phyloP scores from a whole-genome alignment of 1,284 basidiomycete species.

The Mycena citricolor region DNA sequence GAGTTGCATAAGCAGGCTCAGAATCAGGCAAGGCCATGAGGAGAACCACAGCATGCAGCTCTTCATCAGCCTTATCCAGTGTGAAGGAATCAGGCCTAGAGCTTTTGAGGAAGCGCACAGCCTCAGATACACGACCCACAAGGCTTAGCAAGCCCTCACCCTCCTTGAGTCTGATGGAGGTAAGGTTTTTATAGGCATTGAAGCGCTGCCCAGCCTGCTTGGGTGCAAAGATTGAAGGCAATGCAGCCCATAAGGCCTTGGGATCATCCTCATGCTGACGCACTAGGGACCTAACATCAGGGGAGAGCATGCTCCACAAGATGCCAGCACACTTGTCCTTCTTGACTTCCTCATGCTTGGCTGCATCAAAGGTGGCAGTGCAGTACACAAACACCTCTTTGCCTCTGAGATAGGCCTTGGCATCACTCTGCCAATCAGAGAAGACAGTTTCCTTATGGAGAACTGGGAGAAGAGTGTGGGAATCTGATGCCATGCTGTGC shows the following conservation, averaged over 20 bases:
- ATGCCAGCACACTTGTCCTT: constrained; percentile 7
- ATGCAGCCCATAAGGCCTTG: constrained; percentile 1
- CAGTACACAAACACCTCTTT: constrained; percentile 5
- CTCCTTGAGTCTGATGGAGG: constrained; percentile 3
- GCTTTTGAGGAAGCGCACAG: constrained; percentile 1
- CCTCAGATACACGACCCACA: constrained; percentile 1
- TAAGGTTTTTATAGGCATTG: constrained; percentile 2
- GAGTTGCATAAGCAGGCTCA: background rate
- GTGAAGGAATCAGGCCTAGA: background rate
- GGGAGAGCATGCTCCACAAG: constrained; percentile 3
- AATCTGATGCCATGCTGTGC: too few species aligned
- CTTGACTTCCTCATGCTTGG: background rate
- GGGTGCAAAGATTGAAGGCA: constrained; percentile 2
- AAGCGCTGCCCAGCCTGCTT: constrained; percentile 5
- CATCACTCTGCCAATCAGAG: constrained; percentile 3
- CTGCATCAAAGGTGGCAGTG: background rate
- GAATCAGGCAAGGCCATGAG: constrained; percentile 11
- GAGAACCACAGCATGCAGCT: constrained; percentile 3
- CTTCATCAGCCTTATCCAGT: constrained; percentile 1
- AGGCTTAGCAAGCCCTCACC: constrained; percentile 6
- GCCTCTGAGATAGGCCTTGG: constrained; percentile 1
- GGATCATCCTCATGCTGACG: constrained; percentile 7
- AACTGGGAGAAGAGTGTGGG: background rate
- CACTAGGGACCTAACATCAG: constrained; percentile 5
- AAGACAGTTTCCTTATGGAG: background rate